Percentiles rank a stretch among this genome's conserved stretches.
Evolutionary conservation across 2,329 filamentous ascomycete genomes (phyloP).

Genomic region (Aureobasidium subglaciale): DNA sequence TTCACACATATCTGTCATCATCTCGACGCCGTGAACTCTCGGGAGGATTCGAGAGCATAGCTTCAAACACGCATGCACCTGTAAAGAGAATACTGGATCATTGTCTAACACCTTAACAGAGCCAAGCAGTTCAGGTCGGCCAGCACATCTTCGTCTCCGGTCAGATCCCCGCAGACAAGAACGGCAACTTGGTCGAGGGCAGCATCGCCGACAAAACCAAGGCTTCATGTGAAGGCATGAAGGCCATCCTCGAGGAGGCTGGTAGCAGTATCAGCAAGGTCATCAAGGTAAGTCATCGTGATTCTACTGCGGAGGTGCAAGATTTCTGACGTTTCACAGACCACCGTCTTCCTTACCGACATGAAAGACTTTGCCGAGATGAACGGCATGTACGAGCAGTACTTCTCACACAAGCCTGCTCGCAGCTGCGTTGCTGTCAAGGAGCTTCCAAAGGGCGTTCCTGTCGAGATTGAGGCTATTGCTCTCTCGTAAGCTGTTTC

Average conservation of each 20-base stretch:
- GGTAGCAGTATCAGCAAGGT: conserved; percentile 71
- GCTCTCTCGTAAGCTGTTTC: conserved; percentile 41
- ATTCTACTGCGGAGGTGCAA: background rate
- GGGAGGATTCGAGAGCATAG: too few species aligned
- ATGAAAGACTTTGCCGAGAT: conserved; percentile 85
- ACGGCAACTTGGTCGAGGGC: conserved; percentile 55
- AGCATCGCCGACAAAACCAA: conserved; percentile 63
- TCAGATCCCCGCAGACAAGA: conserved; percentile 65
- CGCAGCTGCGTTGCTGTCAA: conserved; percentile 86
- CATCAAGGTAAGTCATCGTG: conserved; percentile 64
- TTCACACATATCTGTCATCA: background rate
- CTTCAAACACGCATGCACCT: background rate
- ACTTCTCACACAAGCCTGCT: conserved; percentile 72
- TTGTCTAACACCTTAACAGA: conserved; percentile 22
- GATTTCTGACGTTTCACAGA: conserved; percentile 22
- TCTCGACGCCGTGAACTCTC: too few species aligned
- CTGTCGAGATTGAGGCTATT: conserved; percentile 86
- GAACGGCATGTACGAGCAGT: conserved; percentile 76
- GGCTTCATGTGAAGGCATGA: conserved; percentile 70
- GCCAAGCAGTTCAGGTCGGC: conserved; percentile 59
- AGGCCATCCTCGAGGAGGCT: conserved; percentile 74
- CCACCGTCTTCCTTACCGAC: conserved; percentile 74
- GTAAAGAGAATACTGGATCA: background rate
- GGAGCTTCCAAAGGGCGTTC: conserved; percentile 76
- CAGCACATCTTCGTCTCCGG: conserved; percentile 65